phyloP scores from a whole-genome alignment of 257 asterid species.

The Echium plantagineum region DNA sequence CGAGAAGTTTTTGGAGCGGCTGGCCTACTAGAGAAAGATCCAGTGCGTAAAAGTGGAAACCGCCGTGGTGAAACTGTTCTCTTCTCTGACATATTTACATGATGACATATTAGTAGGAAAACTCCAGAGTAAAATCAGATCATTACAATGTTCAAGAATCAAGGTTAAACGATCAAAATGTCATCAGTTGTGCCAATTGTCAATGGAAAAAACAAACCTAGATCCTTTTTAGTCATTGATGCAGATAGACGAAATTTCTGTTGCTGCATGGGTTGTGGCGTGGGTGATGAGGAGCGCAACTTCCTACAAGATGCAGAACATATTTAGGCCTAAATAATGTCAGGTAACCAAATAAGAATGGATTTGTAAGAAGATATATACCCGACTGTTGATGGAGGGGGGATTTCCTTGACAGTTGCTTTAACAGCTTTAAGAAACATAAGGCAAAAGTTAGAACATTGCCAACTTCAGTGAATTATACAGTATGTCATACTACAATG shows the following conservation, averaged over 20 bases:
- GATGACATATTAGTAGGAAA: conserved; percentile 4
- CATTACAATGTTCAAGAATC: conserved; percentile 18
- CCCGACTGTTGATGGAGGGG: conserved; percentile 47
- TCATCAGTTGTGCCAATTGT: neutral
- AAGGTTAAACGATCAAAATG: neutral
- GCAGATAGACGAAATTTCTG: conserved; percentile 43
- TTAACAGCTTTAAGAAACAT: conserved; percentile 38
- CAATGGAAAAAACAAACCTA: conserved; percentile 31
- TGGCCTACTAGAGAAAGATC: conserved; percentile 58
- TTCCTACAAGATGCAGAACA: conserved; percentile 28
- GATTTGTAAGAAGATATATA: conserved; percentile 13
- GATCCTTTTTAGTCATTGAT: conserved; percentile 34
- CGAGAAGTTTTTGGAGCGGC: too few species aligned
- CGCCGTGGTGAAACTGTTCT: conserved; percentile 69
- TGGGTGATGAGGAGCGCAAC: conserved; percentile 39
- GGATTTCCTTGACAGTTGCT: conserved; percentile 59
- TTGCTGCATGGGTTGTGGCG: conserved; percentile 37
- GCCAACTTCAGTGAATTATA: neutral
- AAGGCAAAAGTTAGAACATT: neutral
- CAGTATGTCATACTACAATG: neutral
- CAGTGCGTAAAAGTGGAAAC: conserved; percentile 75
- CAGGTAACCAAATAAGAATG: neutral
- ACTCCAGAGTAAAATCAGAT: neutral
- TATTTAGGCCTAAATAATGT: neutral
- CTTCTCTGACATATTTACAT: conserved; percentile 37